Conservation (phyloP, 2,329 filamentous ascomycete genomes). For the Lachnellula hyalina region DNA sequence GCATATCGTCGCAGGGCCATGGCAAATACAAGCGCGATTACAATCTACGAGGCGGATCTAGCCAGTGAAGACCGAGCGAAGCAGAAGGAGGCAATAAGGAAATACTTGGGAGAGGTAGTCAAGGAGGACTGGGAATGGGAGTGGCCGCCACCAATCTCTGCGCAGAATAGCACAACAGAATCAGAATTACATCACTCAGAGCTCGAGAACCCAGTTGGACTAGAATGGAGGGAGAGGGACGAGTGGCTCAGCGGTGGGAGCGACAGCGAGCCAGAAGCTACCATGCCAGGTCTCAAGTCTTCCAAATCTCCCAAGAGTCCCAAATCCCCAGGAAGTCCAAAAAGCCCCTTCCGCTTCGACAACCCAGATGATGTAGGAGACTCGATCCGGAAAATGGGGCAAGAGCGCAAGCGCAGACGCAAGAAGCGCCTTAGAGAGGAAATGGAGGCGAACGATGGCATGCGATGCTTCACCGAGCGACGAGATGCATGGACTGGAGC, state of each 20-base stretch:
- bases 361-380: slow-evolving; percentile 36
- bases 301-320: slow-evolving; percentile 4
- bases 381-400: slow-evolving; percentile 15
- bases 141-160: slow-evolving; percentile 41
- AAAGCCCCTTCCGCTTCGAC: slow-evolving; percentile 35
- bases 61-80: slow-evolving; percentile 56
- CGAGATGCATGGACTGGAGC: slow-evolving; percentile 85
- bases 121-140: slow-evolving; percentile 56
- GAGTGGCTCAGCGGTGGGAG: slow-evolving; percentile 30
- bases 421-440: slow-evolving; percentile 54
- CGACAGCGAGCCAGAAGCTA: slow-evolving; percentile 18
- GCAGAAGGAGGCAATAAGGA: slow-evolving; percentile 58
- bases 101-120: slow-evolving; percentile 48
- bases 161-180: slow-evolving; percentile 1
- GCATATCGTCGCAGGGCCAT: slow-evolving; percentile 23
- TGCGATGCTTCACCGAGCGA: slow-evolving; percentile 72
- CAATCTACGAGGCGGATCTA: slow-evolving; percentile 51
- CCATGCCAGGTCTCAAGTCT: slow-evolving; percentile 7
- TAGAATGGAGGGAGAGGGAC: slow-evolving; percentile 29
- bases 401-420: slow-evolving; percentile 36
- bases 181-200: slow-evolving; percentile 1
- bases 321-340: slow-evolving; percentile 6
- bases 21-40: slow-evolving; percentile 35
- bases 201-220: background rate
- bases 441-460: slow-evolving; percentile 72